phyloP scores from a whole-genome alignment of 352 stramenopile species.

The Globisporangium radiosum region DNA sequence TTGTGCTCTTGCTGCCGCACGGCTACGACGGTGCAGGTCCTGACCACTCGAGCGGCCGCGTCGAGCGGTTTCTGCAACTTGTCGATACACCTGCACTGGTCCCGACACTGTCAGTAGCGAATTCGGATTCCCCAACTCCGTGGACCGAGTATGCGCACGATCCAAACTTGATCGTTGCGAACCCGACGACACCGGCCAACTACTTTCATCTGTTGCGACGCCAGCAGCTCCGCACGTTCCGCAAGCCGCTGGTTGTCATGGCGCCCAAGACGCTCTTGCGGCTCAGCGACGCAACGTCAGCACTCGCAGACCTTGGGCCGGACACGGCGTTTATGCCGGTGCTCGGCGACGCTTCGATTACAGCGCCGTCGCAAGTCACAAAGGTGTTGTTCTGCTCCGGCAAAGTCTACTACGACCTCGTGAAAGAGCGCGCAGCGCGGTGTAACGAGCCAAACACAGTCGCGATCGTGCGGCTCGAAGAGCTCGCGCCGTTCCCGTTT shows the following conservation, averaged over 20 bases:
- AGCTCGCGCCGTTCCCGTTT: constrained; percentile 83
- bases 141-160: constrained; percentile 63
- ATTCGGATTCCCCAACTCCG: constrained; percentile 16
- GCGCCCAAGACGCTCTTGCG: constrained; percentile 73
- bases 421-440: constrained; percentile 49
- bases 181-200: constrained; percentile 89
- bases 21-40: constrained; percentile 85
- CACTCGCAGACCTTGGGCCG: constrained; percentile 52
- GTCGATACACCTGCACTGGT: constrained; percentile 60
- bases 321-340: constrained; percentile 62
- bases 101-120: constrained; percentile 4
- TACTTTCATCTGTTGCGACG: constrained; percentile 95
- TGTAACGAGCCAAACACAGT: constrained; percentile 38
- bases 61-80: constrained; percentile 87
- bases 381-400: constrained; percentile 75
- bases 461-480: constrained; percentile 72
- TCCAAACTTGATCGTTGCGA: constrained; percentile 82
- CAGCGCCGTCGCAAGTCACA: constrained; percentile 43
- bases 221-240: constrained; percentile 75
- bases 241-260: constrained; percentile 74
- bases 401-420: constrained; percentile 85
- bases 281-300: constrained; percentile 57
- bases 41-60: constrained; percentile 77
- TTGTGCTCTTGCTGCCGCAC: constrained; percentile 82
- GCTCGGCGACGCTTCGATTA: constrained; percentile 46